phyloP scores from a whole-genome alignment of 148 eudicot genomes.

The Chenopodium formosanum region DNA sequence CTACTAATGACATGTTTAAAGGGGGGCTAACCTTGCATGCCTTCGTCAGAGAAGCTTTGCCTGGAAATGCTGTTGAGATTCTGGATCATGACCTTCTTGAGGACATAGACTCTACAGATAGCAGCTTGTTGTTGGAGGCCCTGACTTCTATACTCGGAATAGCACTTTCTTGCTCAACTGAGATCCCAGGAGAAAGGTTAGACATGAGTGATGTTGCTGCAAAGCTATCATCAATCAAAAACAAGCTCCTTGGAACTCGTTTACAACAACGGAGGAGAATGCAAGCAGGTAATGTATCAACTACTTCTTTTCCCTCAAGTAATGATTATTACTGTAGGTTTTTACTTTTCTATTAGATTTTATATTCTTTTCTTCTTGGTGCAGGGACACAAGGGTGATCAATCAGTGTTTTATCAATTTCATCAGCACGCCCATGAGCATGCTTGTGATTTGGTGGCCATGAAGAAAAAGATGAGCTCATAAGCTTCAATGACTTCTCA shows the following conservation, averaged over 20 bases:
- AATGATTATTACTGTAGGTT: too few relatives aligned
- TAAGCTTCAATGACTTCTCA: too few relatives aligned
- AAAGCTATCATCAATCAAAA: conserved; percentile 3
- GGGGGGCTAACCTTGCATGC: neutral
- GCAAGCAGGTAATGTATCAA: neutral
- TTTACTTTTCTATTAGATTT: too few relatives aligned
- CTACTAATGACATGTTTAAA: neutral
- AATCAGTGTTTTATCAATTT: too few relatives aligned
- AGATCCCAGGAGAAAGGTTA: neutral
- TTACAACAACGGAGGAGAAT: neutral
- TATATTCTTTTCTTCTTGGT: too few relatives aligned
- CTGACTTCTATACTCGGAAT: neutral
- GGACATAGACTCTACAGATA: neutral
- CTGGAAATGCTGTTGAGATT: neutral
- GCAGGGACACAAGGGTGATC: too few relatives aligned
- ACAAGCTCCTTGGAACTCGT: conserved; percentile 4
- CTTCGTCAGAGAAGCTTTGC: neutral
- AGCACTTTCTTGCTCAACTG: conserved; percentile 11
- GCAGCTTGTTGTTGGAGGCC: neutral
- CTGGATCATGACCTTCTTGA: neutral
- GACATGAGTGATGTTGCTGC: conserved; percentile 19
- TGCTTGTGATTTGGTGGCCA: too few relatives aligned
- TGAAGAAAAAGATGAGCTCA: too few relatives aligned
- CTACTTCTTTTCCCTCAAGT: too few relatives aligned
- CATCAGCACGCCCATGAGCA: too few relatives aligned